Percentiles rank a stretch among this genome's conserved stretches.
Evolutionary conservation across 441 rosid species (phyloP).

Genomic region (Mallotus japonicus): DNA sequence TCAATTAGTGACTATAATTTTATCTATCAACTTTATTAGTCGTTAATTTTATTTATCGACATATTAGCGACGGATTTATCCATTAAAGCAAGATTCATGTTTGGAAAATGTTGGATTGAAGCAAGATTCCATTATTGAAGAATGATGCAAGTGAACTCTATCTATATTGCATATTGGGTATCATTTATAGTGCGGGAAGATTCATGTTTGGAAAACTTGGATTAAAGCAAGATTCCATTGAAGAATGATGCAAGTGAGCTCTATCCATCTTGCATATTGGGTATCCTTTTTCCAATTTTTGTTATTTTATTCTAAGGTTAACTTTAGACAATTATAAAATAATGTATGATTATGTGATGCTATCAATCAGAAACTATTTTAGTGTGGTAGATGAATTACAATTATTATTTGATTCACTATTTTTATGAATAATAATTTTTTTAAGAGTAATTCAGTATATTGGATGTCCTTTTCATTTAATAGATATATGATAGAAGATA

Average conservation of each 20-base stretch:
- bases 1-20: no score
- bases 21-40: no score
- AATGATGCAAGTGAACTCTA: not conserved
- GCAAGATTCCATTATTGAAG: conserved; percentile 7
- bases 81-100: not conserved
- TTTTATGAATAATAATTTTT: not conserved
- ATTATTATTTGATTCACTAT: not conserved
- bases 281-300: not conserved
- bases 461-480: not conserved
- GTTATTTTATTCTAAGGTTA: not conserved
- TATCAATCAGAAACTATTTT: not conserved
- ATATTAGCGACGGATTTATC: no score
- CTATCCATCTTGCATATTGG: not conserved
- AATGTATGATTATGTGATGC: not conserved
- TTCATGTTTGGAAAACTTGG: not conserved
- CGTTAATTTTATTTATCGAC: no score
- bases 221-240: conserved; percentile 4
- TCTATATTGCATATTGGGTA: not conserved
- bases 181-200: not conserved
- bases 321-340: not conserved
- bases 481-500: not conserved
- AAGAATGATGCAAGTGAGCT: not conserved
- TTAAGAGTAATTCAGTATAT: not conserved
- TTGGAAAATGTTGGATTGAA: not conserved
- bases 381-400: not conserved